Percentiles rank a stretch among this genome's conserved stretches.
Conservation (phyloP, 345 rosid genomes). For the Lepidium didymum region DNA sequence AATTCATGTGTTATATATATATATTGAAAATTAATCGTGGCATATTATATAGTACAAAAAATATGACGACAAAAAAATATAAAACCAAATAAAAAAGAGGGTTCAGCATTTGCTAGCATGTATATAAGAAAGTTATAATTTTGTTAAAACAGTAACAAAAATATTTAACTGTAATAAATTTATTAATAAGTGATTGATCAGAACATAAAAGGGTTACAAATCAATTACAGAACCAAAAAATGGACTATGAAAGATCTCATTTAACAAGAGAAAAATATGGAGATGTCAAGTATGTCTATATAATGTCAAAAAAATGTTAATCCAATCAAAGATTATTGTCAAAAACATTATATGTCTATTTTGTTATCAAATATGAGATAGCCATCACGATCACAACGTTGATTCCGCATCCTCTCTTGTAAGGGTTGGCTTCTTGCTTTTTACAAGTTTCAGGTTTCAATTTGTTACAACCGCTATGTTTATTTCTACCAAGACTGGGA, state of each 20-base stretch:
- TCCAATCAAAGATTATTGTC: too few species aligned
- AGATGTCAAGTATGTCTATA: not conserved
- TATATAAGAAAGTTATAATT: not conserved
- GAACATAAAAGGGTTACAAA: not conserved
- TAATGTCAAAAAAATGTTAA: too few species aligned
- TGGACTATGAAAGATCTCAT: not conserved
- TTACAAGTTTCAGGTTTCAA: not conserved
- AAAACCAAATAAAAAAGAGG: too few species aligned
- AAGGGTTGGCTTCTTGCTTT: not conserved
- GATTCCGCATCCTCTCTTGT: not conserved
- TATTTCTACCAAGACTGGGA: not conserved
- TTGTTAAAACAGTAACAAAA: not conserved
- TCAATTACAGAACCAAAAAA: not conserved
- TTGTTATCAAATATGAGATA: too few species aligned
- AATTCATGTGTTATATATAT: too few species aligned
- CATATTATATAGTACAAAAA: too few species aligned
- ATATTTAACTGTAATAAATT: too few species aligned
- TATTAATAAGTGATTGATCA: not conserved
- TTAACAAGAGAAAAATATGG: not conserved
- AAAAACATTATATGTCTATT: too few species aligned
- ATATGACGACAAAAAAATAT: too few species aligned
- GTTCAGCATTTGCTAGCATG: not conserved
- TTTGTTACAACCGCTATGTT: not conserved
- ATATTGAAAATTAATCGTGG: too few species aligned
- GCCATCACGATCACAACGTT: not conserved